Base-by-base conservation (phyloP, 441 rosid species). In the Populus hybrid region DNA sequence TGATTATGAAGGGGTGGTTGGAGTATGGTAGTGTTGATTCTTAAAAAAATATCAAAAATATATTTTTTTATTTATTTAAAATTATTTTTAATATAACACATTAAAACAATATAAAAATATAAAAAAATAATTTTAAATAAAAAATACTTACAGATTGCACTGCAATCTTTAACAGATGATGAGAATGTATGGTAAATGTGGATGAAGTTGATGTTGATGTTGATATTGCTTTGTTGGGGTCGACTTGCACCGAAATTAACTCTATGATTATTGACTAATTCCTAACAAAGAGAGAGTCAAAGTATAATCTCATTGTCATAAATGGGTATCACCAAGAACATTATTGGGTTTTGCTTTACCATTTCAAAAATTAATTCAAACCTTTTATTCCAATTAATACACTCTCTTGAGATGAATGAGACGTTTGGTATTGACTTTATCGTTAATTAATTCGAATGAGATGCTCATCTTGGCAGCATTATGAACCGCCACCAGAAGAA, bases 1-100 rank as follows among this genome's bases (percentile, higher is more conserved):
- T 38, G 0, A 38, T 38, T 38, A 38, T 38, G 3, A 38, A 1
- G 0, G 0, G 12, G 1, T 38, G 1, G 3, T 30, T 0, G 4
- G 0, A 30, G 0, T 30, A 3, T 30, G 0, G 3, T 3, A 3
- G 32, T 30, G 32, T 30, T 30, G 32, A 30, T 30, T 38, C 3
- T 38, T 0, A 0, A 0, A 38, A 38, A 1, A 0, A 0, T 0
- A 38, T 38, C 0, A 38, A 2, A 38, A 9, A 36, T 1, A 38
- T 38, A 38, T 38, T 38, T 38, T 38, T 38, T 38, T 38, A 9
- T 10, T 38, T 9, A 10, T 38, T 2, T 10, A 38, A 38, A 38
- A 38, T 38, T 38, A 38, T 38, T 38, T 38, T 38, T 2, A 38
- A 38, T 38, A 38, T 38, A 38, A 0, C 0, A 10, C 0, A 38